Conservation (phyloP, 352 stramenopile species). For the Phytopythium mirpurense region DNA sequence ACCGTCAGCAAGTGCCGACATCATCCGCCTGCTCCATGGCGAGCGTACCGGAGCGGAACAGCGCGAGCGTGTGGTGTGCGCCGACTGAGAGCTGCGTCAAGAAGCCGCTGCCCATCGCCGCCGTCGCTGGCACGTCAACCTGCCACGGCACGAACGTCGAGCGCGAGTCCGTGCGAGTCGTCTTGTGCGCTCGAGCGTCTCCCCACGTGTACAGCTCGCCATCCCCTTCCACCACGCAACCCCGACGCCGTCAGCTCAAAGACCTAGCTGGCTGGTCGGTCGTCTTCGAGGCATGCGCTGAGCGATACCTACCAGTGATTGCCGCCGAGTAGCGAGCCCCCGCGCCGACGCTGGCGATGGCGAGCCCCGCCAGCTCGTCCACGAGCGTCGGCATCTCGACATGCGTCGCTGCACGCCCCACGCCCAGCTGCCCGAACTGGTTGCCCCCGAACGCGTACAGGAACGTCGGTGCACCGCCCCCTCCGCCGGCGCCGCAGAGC, state of each 20-base stretch:
- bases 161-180: constrained; percentile 25
- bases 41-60: constrained; percentile 40
- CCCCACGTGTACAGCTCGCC: constrained; percentile 70
- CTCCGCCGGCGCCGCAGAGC: constrained; percentile 25
- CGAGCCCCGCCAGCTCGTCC: constrained; percentile 40
- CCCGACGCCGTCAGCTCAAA: too few species aligned
- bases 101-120: constrained; percentile 24
- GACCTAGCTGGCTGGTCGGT: too few species aligned
- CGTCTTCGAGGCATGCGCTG: too few species aligned
- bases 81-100: constrained; percentile 57
- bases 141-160: constrained; percentile 67
- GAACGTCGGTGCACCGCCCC: constrained; percentile 24
- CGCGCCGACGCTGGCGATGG: constrained; percentile 39
- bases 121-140: constrained; percentile 13
- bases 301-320: constrained; percentile 33
- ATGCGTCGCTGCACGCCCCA: constrained; percentile 24
- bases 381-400: constrained; percentile 56
- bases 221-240: constrained; percentile 22
- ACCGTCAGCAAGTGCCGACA: neutral
- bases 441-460: constrained; percentile 77
- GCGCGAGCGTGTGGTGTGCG: constrained; percentile 41
- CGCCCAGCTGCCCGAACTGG: constrained; percentile 50
- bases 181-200: constrained; percentile 47
- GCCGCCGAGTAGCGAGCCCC: constrained; percentile 50
- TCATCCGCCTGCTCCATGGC: neutral